Evolutionary conservation across 2,329 filamentous ascomycete species (phyloP), one percentile per base, ranked within the genome.

Genomic region (Beauveria australis): DNA sequence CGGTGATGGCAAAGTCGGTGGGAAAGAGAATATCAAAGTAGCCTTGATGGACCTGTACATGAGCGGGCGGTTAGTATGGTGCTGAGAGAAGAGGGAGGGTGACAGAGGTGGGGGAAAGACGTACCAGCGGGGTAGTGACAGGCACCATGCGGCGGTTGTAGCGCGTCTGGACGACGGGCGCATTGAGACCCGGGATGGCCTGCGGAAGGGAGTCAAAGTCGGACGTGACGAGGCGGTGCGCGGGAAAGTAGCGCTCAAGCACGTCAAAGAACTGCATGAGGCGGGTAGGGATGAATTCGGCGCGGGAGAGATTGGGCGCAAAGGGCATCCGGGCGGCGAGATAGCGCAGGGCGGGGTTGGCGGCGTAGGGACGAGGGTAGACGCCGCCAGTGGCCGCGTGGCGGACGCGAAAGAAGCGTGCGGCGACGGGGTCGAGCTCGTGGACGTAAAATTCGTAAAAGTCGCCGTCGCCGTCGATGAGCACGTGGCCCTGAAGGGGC

Each of bases 1-100:
- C 92, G 75, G 94, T 88, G 66, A 96, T 88, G 64, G 84, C 81
- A 72, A 99, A 99, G 74, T 99, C 89, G 12, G 94, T 99, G 0
- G 94, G 94, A 77, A 99, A 99, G 71, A 99, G 87, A 68, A 99
- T 97, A 72, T 99, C 95, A 71, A 99, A 99, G 75, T 96, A 97
- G 51, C 94, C 95, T 77, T 99, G 95, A 73, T 97, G 92, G 53
- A 97, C 91, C 91, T 95, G 24, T 33, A 5, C 19, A 22, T 37
- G 12, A 22, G 3, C 26, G 6, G 5, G 19, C 8, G 7, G 49
- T 52, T 8, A 53, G 49, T 61, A 51, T 18, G 8, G 14, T 28
- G 28, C 53, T 1, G 18, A 14, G 44, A 7, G 12, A 43, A 19
- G 18, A 37, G 16, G 1, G 6, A 37, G 4, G n/a, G 28, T 44